Percentiles rank a stretch among this genome's conserved stretches.
Conservation (phyloP, 2,329 filamentous ascomycete genomes). For the Dactylonectria estremocensis region DNA sequence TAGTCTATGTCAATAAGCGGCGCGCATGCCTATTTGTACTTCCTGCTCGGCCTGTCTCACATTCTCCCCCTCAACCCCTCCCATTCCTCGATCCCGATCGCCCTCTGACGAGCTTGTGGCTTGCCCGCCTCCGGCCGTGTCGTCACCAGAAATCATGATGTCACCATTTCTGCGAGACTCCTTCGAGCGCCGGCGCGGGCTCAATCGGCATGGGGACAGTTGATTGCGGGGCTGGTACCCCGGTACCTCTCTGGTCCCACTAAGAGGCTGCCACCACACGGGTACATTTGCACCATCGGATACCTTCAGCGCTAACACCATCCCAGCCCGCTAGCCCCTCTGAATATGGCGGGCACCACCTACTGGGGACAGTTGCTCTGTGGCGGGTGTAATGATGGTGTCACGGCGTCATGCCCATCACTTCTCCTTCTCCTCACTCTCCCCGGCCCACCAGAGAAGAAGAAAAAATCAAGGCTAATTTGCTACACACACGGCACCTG, state of each 20-base stretch:
- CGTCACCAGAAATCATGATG: conserved; percentile 58
- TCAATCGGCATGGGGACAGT: background rate
- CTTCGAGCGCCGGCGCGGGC: conserved; percentile 10
- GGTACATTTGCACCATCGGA: background rate
- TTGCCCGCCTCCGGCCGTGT: conserved; percentile 44
- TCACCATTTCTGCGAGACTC: conserved; percentile 55
- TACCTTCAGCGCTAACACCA: conserved; percentile 18
- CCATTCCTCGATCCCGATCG: conserved; percentile 43
- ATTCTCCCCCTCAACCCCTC: conserved; percentile 3
- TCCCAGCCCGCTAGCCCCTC: background rate
- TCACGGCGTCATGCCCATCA: conserved; percentile 45
- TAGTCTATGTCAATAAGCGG: conserved; percentile 11
- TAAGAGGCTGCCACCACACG: background rate
- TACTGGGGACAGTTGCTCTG: background rate
- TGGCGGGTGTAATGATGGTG: conserved; percentile 45
- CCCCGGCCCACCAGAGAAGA: conserved; percentile 19
- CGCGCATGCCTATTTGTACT: conserved; percentile 47
- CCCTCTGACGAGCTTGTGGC: conserved; percentile 44
- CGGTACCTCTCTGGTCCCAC: background rate
- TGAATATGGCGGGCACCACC: background rate
- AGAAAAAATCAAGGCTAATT: background rate
- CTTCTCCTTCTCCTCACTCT: conserved; percentile 11
- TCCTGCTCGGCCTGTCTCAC: background rate
- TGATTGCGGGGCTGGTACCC: conserved; percentile 19
- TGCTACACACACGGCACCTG: background rate